Evolutionary conservation across 441 rosid species (phyloP).

Genomic region (Isatis lusitanica): DNA sequence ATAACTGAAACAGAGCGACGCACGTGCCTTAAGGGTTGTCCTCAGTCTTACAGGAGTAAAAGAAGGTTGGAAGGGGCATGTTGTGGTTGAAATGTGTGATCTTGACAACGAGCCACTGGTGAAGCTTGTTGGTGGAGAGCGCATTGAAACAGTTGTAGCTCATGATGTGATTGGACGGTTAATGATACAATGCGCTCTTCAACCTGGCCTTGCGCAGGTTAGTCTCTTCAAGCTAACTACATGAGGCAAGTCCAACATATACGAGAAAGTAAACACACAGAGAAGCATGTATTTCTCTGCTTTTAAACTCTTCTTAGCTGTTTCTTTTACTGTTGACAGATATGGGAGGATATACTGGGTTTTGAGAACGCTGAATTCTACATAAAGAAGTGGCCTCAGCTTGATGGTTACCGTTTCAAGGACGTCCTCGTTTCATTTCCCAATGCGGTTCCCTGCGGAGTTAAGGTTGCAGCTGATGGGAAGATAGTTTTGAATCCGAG

Average conservation of each 20-base stretch:
- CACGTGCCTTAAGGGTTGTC: conserved; percentile 89
- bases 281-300: not conserved
- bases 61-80: conserved; percentile 84
- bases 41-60: conserved; percentile 89
- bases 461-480: conserved; percentile 82
- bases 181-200: conserved; percentile 94
- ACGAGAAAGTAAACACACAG: not conserved
- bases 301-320: not conserved
- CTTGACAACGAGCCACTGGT: conserved; percentile 93
- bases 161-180: conserved; percentile 95
- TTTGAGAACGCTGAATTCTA: conserved; percentile 88
- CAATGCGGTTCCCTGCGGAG: conserved; percentile 86
- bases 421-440: conserved; percentile 83
- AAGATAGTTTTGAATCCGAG: conserved; percentile 77
- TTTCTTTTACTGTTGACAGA: conserved; percentile 43
- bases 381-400: conserved; percentile 85
- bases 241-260: not conserved
- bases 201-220: conserved; percentile 95
- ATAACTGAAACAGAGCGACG: conserved; percentile 68
- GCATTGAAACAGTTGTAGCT: conserved; percentile 89
- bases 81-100: conserved; percentile 96
- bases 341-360: conserved; percentile 94
- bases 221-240: not conserved
- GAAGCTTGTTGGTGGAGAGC: conserved; percentile 97
- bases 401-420: conserved; percentile 68